These are phyloP conservation scores for Darksidea phi DNA, from an alignment of 495 filamentous ascomycete species.

Conservation along the genomic window DNA sequence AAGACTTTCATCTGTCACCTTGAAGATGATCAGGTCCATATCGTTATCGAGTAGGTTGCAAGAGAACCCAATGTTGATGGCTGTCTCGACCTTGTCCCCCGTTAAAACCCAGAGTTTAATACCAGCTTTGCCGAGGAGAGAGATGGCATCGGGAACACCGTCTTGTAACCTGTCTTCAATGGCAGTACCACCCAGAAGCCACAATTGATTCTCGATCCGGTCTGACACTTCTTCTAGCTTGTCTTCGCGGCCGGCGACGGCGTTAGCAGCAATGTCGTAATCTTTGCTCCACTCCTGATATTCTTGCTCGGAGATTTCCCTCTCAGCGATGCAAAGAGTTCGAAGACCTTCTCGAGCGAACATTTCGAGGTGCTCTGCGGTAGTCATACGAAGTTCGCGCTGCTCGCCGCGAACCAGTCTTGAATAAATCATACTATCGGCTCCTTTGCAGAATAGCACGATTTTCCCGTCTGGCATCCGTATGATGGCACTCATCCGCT, in stretches of 20 bases:
- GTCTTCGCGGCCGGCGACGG: conserved; percentile 85
- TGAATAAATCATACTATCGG: conserved; percentile 96
- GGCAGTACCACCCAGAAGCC: conserved; percentile 89
- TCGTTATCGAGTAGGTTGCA: conserved; percentile 96
- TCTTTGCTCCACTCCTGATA: conserved; percentile 82
- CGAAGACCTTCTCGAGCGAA: conserved; percentile 94
- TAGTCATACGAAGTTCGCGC: conserved; percentile 72
- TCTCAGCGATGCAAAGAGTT: conserved; percentile 92
- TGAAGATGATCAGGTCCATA: conserved; percentile 94
- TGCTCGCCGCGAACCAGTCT: conserved; percentile 84
- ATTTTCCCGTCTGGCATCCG: conserved; percentile 94
- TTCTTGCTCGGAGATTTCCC: conserved; percentile 77
- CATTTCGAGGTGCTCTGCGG: conserved; percentile 92
- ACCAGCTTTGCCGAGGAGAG: conserved; percentile 84
- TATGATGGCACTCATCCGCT: conserved; percentile 97
- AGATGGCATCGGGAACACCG: conserved; percentile 95
- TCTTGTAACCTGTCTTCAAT: conserved; percentile 98
- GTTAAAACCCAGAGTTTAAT: conserved; percentile 99
- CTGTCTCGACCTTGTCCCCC: conserved; percentile 98
- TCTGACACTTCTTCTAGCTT: conserved; percentile 90
- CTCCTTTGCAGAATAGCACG: conserved; percentile 93
- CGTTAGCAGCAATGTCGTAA: conserved; percentile 81
- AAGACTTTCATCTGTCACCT: conserved; percentile 71
- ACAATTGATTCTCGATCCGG: conserved; percentile 84
- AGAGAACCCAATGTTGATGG: conserved; percentile 99